These are phyloP conservation scores for Podaxis pistillaris DNA, from an alignment of 768 basidiomycete genomes.

Conservation along the genomic window DNA sequence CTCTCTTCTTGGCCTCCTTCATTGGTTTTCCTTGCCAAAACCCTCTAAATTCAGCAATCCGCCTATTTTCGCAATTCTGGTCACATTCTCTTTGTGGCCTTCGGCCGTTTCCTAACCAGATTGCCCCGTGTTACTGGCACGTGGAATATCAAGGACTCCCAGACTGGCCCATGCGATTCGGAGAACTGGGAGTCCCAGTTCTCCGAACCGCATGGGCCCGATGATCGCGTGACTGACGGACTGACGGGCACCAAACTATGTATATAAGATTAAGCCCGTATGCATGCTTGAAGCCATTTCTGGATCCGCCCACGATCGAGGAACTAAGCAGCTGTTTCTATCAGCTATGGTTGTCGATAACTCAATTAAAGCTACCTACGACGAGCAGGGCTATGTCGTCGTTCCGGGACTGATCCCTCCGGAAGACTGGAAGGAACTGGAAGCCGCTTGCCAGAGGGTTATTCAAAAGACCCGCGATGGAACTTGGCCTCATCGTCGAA, in stretches of 20 bases:
- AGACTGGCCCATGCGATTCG: too few species aligned
- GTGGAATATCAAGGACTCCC: not conserved
- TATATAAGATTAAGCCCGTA: not conserved
- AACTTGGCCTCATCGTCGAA: conserved; percentile 62
- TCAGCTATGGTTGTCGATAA: conserved; percentile 2
- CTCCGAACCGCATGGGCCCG: not conserved
- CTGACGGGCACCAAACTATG: not conserved
- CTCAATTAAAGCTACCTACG: conserved; percentile 48
- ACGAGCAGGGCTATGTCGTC: conserved; percentile 65
- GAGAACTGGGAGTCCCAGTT: too few species aligned
- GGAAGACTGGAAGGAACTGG: conserved; percentile 36
- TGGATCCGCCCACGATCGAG: not conserved
- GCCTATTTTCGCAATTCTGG: not conserved
- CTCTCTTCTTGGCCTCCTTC: not conserved
- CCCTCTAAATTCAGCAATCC: not conserved
- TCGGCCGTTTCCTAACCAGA: not conserved
- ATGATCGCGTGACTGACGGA: conserved; percentile 1
- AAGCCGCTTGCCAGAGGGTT: conserved; percentile 49
- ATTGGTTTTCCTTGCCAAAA: not conserved
- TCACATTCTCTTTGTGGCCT: not conserved
- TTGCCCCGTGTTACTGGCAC: too few species aligned
- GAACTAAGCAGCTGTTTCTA: not conserved
- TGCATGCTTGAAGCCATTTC: not conserved
- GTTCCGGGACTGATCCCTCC: conserved; percentile 52
- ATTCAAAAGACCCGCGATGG: conserved; percentile 56